Base-by-base conservation (phyloP, 768 basidiomycete genomes). In the Phanerodontia chrysosporium region DNA sequence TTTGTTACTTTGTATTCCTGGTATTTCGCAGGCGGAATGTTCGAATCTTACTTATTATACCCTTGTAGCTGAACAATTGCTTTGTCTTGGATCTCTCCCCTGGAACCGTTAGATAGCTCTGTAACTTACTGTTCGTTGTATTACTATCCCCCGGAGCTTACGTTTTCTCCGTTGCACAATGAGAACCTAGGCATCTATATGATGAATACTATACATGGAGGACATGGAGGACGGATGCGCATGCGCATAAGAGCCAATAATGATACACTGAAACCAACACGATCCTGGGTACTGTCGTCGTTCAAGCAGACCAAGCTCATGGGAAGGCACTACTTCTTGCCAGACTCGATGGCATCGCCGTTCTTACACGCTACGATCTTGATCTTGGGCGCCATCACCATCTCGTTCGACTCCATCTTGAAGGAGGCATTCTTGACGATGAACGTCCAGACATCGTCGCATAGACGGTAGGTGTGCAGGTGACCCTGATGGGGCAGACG, bases 321-420 rank as follows among this genome's bases (percentile, higher is more conserved):
- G 39, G 10, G 30, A 29, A n/a, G 6, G 46, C 13, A 22, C 9
- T 49, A 90, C 75, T 92, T 92, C 80, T 91, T 94, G 58, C 83
- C 85, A 24, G 85, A 82, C 65, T 92, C 90, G 46, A 91, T 85
- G 18, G 88, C 90, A 64, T 95, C 93, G 32, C 90, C 92, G 68
- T 91, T 92, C 82, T 98, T 98, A 79, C 96, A 98, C 5, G 97
- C 96, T 63, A 99, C 95, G 60, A 99, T 98, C 80, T 98, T 97
- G 74, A 97, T 92, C 72, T 90, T 85, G 28, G 83, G 81, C 4
- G 89, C 81, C 42, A 72, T 76, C 58, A 93, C 84, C 70, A 85
- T 76, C 68, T 92, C 87, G 71, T 89, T 90, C 63, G 86, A 83
- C 73, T 99, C 97, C 89, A 98, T 94, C 76, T 98, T 98, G 76